phyloP scores from a whole-genome alignment of 768 basidiomycete genomes.

The Suillus sp. region DNA sequence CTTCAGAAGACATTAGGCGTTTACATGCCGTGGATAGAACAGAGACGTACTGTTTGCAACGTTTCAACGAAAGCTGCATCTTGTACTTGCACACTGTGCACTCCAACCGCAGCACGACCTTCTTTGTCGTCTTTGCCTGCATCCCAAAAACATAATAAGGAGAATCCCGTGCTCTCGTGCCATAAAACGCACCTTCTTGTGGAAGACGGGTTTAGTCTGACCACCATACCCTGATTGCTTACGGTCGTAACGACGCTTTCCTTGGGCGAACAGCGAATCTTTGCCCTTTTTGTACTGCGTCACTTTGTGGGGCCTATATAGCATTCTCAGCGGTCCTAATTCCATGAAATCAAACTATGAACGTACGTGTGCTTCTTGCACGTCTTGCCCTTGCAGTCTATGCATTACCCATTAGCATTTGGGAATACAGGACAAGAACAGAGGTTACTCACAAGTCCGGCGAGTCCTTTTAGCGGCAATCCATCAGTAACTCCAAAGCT shows the following conservation, averaged over 20 bases:
- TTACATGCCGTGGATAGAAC: neutral
- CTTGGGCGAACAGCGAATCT: conserved; percentile 96
- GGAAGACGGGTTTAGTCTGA: conserved; percentile 99
- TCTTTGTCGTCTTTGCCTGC: conserved; percentile 98
- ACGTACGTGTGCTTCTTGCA: conserved; percentile 97
- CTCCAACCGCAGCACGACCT: conserved; percentile 96
- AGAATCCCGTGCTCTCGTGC: neutral
- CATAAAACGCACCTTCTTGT: conserved; percentile 81
- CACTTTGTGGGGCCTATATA: conserved; percentile 91
- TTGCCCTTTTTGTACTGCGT: conserved; percentile 99
- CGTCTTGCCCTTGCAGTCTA: conserved; percentile 94
- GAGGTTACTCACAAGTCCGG: conserved; percentile 79
- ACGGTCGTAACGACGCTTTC: conserved; percentile 99
- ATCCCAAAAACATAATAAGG: neutral
- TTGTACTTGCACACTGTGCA: conserved; percentile 99
- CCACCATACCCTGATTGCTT: conserved; percentile 99
- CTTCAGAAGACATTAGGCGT: conserved; percentile 38
- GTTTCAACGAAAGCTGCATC: conserved; percentile 94
- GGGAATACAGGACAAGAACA: conserved; percentile 10
- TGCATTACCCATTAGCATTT: neutral
- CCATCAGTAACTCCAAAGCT: conserved; percentile 17
- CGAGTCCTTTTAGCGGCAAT: conserved; percentile 65
- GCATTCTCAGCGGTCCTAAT: conserved; percentile 1
- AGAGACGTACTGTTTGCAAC: conserved; percentile 93
- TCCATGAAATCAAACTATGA: neutral